A percentile compares a stretch with the other conserved stretches of the same genome.
These are phyloP conservation scores for Stachybotrys elegans DNA, from an alignment of 2,329 filamentous ascomycete species.

Conservation along the genomic window DNA sequence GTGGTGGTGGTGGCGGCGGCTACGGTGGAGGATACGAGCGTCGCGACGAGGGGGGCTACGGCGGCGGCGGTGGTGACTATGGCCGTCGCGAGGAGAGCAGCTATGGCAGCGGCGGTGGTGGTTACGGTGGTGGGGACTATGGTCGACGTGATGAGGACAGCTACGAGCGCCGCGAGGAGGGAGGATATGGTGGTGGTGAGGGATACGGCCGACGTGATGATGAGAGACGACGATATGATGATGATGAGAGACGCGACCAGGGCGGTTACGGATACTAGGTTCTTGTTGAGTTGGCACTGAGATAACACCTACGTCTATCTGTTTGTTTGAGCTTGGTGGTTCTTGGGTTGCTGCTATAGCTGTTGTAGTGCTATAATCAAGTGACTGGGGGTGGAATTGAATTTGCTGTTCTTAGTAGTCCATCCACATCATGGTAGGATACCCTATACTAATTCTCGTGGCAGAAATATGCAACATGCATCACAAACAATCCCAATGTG, in stretches of 20 bases:
- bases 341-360: too few relatives aligned
- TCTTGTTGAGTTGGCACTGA: too few relatives aligned
- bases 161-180: conserved; percentile 14
- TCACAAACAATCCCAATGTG: too few relatives aligned
- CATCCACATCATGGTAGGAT: too few relatives aligned
- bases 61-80: conserved; percentile 6
- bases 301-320: too few relatives aligned
- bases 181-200: conserved; percentile 10
- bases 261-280: conserved; percentile 6
- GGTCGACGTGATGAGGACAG: conserved; percentile 16
- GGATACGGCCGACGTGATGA: conserved; percentile 12
- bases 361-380: too few relatives aligned
- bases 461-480: too few relatives aligned
- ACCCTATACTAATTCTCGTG: too few relatives aligned
- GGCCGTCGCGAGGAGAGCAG: conserved; percentile 9
- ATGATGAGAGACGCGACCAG: conserved; percentile 21
- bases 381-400: too few relatives aligned
- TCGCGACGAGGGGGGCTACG: conserved; percentile 12
- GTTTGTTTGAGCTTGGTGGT: too few relatives aligned
- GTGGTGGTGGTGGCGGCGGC: conserved; percentile 11
- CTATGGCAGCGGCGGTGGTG: conserved; percentile 4
- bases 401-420: too few relatives aligned
- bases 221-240: conserved; percentile 7
- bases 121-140: conserved; percentile 13
- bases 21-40: conserved; percentile 15